Base-by-base conservation (phyloP, 768 basidiomycete species). In the Mycena polygramma region DNA sequence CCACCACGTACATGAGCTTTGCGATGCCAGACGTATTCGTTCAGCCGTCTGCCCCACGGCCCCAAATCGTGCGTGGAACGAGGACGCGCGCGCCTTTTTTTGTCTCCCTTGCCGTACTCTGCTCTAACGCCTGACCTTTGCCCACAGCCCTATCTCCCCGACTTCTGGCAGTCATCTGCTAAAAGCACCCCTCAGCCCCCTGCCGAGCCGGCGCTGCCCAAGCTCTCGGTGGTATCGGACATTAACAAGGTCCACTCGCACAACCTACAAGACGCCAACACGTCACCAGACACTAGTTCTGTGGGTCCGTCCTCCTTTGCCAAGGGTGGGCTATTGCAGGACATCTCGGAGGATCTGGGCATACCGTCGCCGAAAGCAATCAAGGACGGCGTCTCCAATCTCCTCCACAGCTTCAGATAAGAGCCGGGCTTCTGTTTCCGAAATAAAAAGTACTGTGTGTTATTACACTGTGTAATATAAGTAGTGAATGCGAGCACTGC, bases 1-100 rank as follows among this genome's bases (percentile, higher is more conserved):
- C 80, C 15, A 67, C 81, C 24, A 74, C 76, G 20, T 85, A 84
- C 65, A 75, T 89, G 72, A 83, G 85, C 69, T 78, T 92, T 73
- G 82, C 80, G 57, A 76, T 95, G 51, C 94, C 94, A 24, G 85
- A 91, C 70, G 76, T 87, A 19, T 83, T 86, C 24, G 79, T 80
- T 26, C 84, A 84, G 10, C 78, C 77, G 37, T 81, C 83, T 2
- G 82, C 83, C 59, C 72, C 78, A 7, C 84, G 84, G 24, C 83
- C 88, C 36, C 89, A 91, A 79, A 86, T 92, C 62, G 93, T 94
- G 75, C 68, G 91, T 85, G 37, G 35, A 49, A 36, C 15, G 37
- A 57, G 54, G 55, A 46, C 15, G 35, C 57, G 8, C 49, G 65
- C 65, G 65, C 49, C 48, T 64, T 22, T 64, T 59, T 46, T 30